Evolutionary conservation across 306 rosid genomes (phyloP), one percentile per base, ranked within the genome.

Genomic region (Sicyos edulis): DNA sequence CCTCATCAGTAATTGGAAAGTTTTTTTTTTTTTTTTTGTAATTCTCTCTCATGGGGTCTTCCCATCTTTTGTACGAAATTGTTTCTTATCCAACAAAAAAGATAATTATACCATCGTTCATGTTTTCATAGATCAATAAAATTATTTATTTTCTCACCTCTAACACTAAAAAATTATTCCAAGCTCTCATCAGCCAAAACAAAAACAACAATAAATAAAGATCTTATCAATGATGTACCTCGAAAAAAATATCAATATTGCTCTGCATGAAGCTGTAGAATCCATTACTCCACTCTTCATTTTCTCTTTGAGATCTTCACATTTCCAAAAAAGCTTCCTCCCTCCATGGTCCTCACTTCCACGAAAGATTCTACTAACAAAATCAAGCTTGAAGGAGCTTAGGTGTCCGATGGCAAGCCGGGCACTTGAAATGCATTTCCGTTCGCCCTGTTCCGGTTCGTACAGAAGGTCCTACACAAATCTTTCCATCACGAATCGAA

Each of bases 371-470:
- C 97, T 88, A 80, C 96, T 86, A 42, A 93, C 96, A 82, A 83
- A 93, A 82, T 93, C 97, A 74, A 93, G 96, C 75, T 93, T 97
- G 97, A 59, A 93, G 86, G 77, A 93, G 89, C 78, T 93, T 97
- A 20, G 97, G 91, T 81, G 99, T 91, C 74, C 92, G 89, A 77
- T 79, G 86, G 86, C 99, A 93, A 53, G 99, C 96, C 58, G 84
- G 96, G 73, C 99, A 93, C 85, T 87, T 88, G 80, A 93, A 93
- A 74, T 88, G 92, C 97, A 93, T 93, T 83, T 93, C 99, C 26
- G 86, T 68, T 55, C 91, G 92, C 70, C 95, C 91, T 52, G 87
- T 77, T 51, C 95, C 96, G 65, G 78, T 88, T 87, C 86, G 86
- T 50, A 80, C 80, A 10, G 90, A 81, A 72, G 96, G 87, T 21